Evolutionary conservation across 495 filamentous ascomycete genomes (phyloP).

Genomic region (Melanomma pulvis-pyrius): DNA sequence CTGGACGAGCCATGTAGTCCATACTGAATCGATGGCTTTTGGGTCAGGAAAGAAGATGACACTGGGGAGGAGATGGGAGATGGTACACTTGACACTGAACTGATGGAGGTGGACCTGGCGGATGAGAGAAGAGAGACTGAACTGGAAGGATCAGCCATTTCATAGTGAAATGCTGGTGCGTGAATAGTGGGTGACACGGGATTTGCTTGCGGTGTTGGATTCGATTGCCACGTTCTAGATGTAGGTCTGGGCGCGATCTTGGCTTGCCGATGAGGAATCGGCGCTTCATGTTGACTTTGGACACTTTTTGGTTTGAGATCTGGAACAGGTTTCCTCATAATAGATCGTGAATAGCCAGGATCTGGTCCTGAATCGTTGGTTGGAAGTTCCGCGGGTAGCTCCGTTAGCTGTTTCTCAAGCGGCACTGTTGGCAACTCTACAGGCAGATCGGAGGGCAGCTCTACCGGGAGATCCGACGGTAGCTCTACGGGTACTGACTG

Average conservation of each 20-base stretch:
- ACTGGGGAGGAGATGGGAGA: neutral
- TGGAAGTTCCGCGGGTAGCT: constrained; percentile 4
- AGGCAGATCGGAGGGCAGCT: neutral
- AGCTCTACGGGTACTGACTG: neutral
- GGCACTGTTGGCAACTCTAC: neutral
- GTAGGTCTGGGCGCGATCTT: neutral
- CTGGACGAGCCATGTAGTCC: neutral
- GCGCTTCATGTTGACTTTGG: neutral
- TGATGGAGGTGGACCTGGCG: neutral
- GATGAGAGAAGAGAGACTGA: neutral
- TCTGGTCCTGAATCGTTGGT: neutral
- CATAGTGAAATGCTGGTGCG: neutral
- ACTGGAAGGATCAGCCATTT: neutral
- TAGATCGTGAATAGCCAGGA: constrained; percentile 5
- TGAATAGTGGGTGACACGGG: neutral
- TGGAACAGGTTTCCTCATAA: neutral
- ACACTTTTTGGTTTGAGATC: neutral
- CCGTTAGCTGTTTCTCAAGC: too few relatives aligned
- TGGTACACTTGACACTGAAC: neutral
- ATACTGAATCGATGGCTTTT: neutral
- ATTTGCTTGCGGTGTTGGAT: neutral
- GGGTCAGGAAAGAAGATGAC: neutral
- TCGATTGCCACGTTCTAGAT: neutral
- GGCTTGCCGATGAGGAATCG: neutral
- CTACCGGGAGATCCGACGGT: neutral